Evolutionary conservation across 495 filamentous ascomycete genomes (phyloP), one percentile per base, ranked within the genome.

Genomic region (Daldinia vernicosa): DNA sequence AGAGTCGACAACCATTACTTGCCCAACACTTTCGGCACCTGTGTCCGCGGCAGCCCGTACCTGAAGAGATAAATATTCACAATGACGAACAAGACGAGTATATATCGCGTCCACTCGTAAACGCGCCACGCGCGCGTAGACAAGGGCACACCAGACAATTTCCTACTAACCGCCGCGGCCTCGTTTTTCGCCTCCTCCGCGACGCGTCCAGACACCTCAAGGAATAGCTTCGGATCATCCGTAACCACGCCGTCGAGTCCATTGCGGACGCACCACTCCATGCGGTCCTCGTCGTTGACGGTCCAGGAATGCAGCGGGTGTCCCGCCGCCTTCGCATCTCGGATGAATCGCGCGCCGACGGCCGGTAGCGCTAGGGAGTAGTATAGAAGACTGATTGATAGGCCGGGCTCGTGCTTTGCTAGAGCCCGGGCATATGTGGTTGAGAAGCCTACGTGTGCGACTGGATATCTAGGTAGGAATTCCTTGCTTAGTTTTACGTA

Each of bases 271-370:
- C 86, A 80, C 91, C 92, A 95, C 72, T 87, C 81, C 93, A 97
- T 97, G 75, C 86, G 82, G 12, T 79, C 76, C 58, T 86, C 84
- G 3, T 89, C 87, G 70, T 98, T 96, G 22, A 97, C 92, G 0
- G 95, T 97, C 94, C 94, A 98, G 1, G 87, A 81, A 72, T 88
- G 91, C 7, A 97, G 78, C 12, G 84, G 82, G 19, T 91, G 86
- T 17, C 82, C 81, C 6, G 81, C 78, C 59, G 78, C 76, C 47
- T 82, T 82, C 8, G 84, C 85, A 22, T 92, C 87, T 1, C 84
- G 83, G 12, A 93, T 61, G 80, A 97, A 95, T 2, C 77, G 78
- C 27, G 22, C 26, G 8, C 79, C 66, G 1, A 93, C 92, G 57
- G 79, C 68, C 0, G 90, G 90, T 0, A 89, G 86, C 54, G 92